These are phyloP conservation scores for Iris macrosiphon DNA, from an alignment of 106 monocot species.

Conservation along the genomic window DNA sequence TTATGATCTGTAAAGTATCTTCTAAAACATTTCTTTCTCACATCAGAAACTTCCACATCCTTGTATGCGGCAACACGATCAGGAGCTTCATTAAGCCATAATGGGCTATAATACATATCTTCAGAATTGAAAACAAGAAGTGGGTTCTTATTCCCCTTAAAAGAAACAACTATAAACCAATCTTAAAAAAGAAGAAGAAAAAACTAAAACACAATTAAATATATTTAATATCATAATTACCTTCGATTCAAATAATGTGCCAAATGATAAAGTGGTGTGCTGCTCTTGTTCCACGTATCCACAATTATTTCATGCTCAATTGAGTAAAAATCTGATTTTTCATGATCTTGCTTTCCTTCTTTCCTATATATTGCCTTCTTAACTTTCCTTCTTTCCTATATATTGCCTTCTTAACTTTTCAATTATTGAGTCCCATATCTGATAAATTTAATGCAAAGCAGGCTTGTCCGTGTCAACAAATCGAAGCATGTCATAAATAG, in stretches of 20 bases:
- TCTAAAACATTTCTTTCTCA: background rate
- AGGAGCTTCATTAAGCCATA: background rate
- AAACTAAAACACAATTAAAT: background rate
- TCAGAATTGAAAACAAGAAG: too few species aligned
- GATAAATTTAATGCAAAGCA: background rate
- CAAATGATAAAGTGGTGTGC: slow-evolving; percentile 10
- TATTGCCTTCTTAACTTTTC: background rate
- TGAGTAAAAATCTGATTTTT: background rate
- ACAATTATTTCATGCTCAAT: background rate
- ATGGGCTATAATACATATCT: background rate
- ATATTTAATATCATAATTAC: background rate
- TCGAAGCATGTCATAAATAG: too few species aligned
- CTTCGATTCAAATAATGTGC: slow-evolving; percentile 5
- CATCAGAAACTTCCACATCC: background rate
- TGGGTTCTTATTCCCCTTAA: too few species aligned
- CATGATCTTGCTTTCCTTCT: background rate
- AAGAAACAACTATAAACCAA: background rate
- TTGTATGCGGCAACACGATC: background rate
- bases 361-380: background rate
- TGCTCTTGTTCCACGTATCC: slow-evolving; percentile 7
- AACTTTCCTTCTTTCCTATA: background rate
- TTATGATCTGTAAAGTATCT: background rate
- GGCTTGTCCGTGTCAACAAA: background rate
- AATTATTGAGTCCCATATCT: background rate
- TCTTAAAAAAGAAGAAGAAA: background rate